Evolutionary conservation across 257 asterid species (phyloP), one percentile per base, ranked within the genome.

Genomic region (Solanum paucissectum): DNA sequence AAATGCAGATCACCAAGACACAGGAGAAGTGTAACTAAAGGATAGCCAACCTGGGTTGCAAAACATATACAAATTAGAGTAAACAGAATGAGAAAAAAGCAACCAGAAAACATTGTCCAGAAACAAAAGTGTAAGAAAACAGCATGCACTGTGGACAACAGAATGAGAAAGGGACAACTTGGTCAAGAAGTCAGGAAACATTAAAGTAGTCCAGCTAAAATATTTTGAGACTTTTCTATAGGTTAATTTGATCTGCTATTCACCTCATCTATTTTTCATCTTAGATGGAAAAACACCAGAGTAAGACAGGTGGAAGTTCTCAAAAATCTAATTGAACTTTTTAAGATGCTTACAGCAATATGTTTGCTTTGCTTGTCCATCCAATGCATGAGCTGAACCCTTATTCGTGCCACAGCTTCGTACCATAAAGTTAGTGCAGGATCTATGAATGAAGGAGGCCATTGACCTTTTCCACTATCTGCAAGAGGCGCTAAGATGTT

Each of bases 311-410:
- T 29, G 66, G 66, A 81, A 81, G 85, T 49, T 46, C 85, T 49
- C 42, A 16, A 32, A 81, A 29, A 81, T 52, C 62, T 52, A 52
- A 52, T 18, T 49, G 69, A 12, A 18, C 18, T 81, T 81, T 49
- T 49, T 46, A 82, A 82, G 68, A 81, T 49, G 42, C 99, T 93
- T 90, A 96, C 99, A 90, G 98, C 91, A 88, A 96, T 95, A 89
- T 97, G 99, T 93, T 97, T 97, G 93, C 98, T 97, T 92, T 96
- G 99, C 89, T 95, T 97, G 89, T 97, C 99, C 96, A 96, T 96
- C 99, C 99, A 97, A 87, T 94, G 92, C 94, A 94, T 92, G 87
- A 97, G 98, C 89, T 96, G 98, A 86, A 88, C 93, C 92, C 98
- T 93, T 91, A 96, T 96, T 88, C 96, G 96, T 62, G 98, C 98